A percentile compares a stretch with the other conserved stretches of the same genome.
These are phyloP conservation scores for Magnusiomyces ingens DNA, from an alignment of 1,139 yeast genomes.

Conservation along the genomic window DNA sequence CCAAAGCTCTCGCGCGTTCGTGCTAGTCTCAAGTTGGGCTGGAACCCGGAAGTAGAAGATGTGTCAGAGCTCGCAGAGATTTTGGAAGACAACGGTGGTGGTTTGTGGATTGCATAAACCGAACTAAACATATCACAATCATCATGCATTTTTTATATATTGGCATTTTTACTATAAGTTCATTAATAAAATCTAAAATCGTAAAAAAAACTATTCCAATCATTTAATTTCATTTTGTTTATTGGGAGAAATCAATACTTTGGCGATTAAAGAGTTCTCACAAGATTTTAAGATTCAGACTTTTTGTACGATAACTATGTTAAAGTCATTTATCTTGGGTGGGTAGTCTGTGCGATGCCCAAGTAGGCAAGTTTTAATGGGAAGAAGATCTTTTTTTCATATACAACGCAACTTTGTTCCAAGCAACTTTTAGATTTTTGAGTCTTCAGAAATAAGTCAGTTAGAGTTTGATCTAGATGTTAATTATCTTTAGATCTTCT, in stretches of 20 bases:
- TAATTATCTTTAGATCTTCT: not conserved
- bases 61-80: conserved; percentile 51
- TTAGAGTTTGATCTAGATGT: too few species aligned
- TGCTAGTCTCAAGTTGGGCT: conserved; percentile 73
- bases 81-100: conserved; percentile 32
- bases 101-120: conserved; percentile 26
- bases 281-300: not conserved
- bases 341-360: too few species aligned
- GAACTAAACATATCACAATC: not conserved
- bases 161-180: not conserved
- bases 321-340: too few species aligned
- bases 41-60: conserved; percentile 74
- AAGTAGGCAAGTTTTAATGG: too few species aligned
- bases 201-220: too few species aligned
- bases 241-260: not conserved
- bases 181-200: not conserved
- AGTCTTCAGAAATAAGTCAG: too few species aligned
- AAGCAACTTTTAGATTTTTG: too few species aligned
- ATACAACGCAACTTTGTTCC: too few species aligned
- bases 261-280: not conserved
- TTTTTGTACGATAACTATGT: not conserved
- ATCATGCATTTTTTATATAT: not conserved
- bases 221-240: too few species aligned
- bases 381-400: too few species aligned
- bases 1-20: conserved; percentile 59